These are phyloP conservation scores for Coemansia sp. DNA, from an alignment of 192 early-diverging fungal species.

Conservation along the genomic window DNA sequence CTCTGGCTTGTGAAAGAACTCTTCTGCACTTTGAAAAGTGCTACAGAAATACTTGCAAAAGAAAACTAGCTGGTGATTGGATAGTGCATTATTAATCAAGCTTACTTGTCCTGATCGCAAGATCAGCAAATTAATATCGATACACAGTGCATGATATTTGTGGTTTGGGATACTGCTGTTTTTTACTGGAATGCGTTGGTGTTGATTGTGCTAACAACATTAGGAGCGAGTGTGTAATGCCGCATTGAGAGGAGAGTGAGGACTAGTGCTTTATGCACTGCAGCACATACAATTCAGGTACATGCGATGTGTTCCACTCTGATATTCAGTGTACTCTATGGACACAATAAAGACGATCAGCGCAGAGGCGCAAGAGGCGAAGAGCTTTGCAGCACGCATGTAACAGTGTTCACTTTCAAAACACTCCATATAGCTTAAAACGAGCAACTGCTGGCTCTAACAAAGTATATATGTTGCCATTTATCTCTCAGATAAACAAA, in stretches of 20 bases:
- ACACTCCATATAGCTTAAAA: neutral
- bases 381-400: slow-evolving; percentile 1
- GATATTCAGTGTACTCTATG: neutral
- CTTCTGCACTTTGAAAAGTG: neutral
- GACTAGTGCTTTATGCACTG: neutral
- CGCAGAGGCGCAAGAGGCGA: neutral
- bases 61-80: too few relatives aligned
- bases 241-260: too few relatives aligned
- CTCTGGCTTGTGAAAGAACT: neutral
- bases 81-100: too few relatives aligned
- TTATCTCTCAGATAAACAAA: neutral
- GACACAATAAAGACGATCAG: neutral
- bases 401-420: neutral
- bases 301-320: neutral
- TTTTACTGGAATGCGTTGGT: too few relatives aligned
- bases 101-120: too few relatives aligned
- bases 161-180: too few relatives aligned
- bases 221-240: too few relatives aligned
- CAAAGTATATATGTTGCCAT: neutral
- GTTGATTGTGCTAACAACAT: too few relatives aligned
- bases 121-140: too few relatives aligned
- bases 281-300: neutral
- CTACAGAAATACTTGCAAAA: neutral
- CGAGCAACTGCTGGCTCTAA: too few relatives aligned
- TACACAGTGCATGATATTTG: too few relatives aligned